A percentile compares a stretch with the other conserved stretches of the same genome.
Conservation (phyloP, 768 basidiomycete species). For the Basidioascus undulatus region DNA sequence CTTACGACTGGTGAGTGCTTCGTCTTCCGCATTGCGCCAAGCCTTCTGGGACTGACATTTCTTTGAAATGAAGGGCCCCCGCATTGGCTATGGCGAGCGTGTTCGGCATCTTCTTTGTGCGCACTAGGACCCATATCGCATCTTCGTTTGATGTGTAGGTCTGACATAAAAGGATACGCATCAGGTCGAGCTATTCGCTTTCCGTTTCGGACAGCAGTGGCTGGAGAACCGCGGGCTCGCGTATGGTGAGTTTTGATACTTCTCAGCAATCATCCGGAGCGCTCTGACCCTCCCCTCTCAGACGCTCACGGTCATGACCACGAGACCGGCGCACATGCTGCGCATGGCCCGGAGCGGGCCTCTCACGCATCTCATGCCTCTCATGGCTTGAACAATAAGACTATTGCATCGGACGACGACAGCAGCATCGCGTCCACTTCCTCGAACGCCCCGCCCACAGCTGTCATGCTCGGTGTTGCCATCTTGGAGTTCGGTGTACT, state of each 20-base stretch:
- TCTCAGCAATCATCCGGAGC: too few species aligned
- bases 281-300: too few species aligned
- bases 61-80: constrained; percentile 46
- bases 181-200: constrained; percentile 64
- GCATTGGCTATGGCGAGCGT: constrained; percentile 60
- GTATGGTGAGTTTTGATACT: constrained; percentile 20
- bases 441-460: constrained; percentile 18
- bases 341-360: constrained; percentile 41
- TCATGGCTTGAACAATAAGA: neutral
- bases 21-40: neutral
- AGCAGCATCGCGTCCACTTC: constrained; percentile 12
- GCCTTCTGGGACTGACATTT: neutral
- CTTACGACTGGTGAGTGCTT: constrained; percentile 34
- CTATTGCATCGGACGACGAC: neutral
- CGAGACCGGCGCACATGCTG: constrained; percentile 29
- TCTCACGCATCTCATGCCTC: neutral
- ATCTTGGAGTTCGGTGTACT: constrained; percentile 88
- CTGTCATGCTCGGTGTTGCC: constrained; percentile 64
- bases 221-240: constrained; percentile 37
- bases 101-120: constrained; percentile 59
- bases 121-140: too few species aligned
- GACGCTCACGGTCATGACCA: constrained; percentile 32
- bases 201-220: constrained; percentile 58
- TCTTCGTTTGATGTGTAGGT: too few species aligned
- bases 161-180: too few species aligned